Percentiles rank a stretch among this genome's conserved stretches.
These are phyloP conservation scores for Pseudoperonospora humuli DNA, from an alignment of 352 stramenopile species.

Conservation along the genomic window DNA sequence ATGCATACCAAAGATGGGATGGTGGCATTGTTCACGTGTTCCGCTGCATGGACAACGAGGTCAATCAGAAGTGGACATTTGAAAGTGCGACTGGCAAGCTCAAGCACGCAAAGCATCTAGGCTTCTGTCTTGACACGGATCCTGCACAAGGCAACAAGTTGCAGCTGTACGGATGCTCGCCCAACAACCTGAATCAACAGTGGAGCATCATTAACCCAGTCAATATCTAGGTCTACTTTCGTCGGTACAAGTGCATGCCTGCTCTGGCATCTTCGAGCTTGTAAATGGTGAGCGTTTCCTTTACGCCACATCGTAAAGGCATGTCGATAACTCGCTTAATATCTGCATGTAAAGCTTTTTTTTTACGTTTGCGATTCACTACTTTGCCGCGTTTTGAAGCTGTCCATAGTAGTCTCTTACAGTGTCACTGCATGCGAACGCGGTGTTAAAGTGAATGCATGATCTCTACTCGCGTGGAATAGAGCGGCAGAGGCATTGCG, in stretches of 20 bases:
- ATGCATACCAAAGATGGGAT: conserved; percentile 43
- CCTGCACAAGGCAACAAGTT: conserved; percentile 39
- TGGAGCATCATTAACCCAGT: conserved; percentile 17
- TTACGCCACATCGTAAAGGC: neutral
- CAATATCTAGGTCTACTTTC: neutral
- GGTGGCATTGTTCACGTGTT: conserved; percentile 49
- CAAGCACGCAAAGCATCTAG: conserved; percentile 31
- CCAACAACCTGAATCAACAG: conserved; percentile 50
- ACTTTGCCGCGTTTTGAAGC: no score
- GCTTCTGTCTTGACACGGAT: conserved; percentile 57
- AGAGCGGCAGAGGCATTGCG: no score
- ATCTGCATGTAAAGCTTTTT: neutral
- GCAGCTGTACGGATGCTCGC: conserved; percentile 48
- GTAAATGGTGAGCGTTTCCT: no score
- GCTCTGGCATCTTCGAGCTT: no score
- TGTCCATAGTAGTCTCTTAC: no score
- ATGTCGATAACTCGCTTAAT: neutral
- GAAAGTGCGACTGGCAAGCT: conserved; percentile 40
- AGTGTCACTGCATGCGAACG: no score
- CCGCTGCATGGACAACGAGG: conserved; percentile 38
- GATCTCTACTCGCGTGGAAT: no score
- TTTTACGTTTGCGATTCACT: no score
- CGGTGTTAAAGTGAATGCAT: no score
- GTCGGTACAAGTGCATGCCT: neutral
- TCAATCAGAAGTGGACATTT: conserved; percentile 64